phyloP scores from a whole-genome alignment of 441 rosid genomes.

The Brassica hybrid region DNA sequence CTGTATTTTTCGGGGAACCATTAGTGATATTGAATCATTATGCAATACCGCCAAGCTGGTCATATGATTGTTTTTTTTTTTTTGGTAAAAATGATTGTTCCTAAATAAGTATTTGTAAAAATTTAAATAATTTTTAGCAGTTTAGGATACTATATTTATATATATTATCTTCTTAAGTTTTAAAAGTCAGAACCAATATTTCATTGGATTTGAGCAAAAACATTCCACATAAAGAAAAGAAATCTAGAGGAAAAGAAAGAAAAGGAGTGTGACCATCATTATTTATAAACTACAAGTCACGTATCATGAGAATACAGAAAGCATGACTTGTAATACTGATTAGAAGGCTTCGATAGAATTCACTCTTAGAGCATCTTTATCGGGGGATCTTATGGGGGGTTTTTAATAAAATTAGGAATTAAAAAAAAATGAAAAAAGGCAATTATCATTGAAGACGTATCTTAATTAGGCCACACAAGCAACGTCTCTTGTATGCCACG shows the following conservation, averaged over 20 bases:
- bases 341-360: background rate
- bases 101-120: background rate
- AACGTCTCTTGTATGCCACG: no score
- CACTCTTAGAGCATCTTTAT: background rate
- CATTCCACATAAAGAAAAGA: background rate
- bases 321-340: background rate
- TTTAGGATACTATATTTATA: background rate
- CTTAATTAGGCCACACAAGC: no score
- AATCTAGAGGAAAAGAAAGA: background rate
- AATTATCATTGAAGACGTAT: no score
- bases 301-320: background rate
- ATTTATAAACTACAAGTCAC: background rate
- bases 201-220: background rate
- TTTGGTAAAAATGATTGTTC: background rate
- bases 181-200: background rate
- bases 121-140: background rate
- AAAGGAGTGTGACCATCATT: background rate
- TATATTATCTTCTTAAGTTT: background rate
- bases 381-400: no score
- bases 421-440: no score
- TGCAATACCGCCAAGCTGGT: background rate
- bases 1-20: background rate
- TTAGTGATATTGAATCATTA: background rate
- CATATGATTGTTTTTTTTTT: no score
- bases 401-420: no score